A percentile compares a stretch with the other conserved stretches of the same genome.
phyloP scores from a whole-genome alignment of 2,329 filamentous ascomycete genomes.

The Sclerotinia spermophila region DNA sequence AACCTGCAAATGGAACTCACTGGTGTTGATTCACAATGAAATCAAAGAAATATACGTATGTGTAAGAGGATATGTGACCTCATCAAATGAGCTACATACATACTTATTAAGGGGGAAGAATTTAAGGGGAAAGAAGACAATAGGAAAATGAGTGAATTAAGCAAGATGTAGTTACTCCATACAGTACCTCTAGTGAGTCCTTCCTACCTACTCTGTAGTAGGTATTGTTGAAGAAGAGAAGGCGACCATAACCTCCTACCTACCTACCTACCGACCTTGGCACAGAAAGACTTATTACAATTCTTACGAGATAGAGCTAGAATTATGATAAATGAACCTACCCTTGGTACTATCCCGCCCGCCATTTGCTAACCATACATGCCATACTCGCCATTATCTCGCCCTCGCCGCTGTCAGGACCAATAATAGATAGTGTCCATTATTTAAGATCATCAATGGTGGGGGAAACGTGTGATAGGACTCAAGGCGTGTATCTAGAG shows the following conservation, averaged over 20 bases:
- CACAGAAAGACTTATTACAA: no score
- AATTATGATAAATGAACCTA: neutral
- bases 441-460: neutral
- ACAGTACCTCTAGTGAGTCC: neutral
- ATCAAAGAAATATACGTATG: neutral
- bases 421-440: neutral
- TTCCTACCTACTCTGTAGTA: no score
- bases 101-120: neutral
- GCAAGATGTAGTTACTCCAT: no score
- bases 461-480: neutral
- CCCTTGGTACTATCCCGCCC: neutral
- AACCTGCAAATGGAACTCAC: neutral
- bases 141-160: neutral
- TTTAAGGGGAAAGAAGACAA: neutral
- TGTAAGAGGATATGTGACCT: neutral
- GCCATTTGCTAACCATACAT: neutral
- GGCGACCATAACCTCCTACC: neutral
- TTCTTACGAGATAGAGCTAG: neutral
- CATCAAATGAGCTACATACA: neutral
- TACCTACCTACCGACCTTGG: neutral
- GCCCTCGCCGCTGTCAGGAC: neutral
- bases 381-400: neutral
- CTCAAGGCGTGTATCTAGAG: neutral
- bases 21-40: neutral
- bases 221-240: neutral